Conservation (phyloP, 345 rosid species). For the Citrus trifoliata region DNA sequence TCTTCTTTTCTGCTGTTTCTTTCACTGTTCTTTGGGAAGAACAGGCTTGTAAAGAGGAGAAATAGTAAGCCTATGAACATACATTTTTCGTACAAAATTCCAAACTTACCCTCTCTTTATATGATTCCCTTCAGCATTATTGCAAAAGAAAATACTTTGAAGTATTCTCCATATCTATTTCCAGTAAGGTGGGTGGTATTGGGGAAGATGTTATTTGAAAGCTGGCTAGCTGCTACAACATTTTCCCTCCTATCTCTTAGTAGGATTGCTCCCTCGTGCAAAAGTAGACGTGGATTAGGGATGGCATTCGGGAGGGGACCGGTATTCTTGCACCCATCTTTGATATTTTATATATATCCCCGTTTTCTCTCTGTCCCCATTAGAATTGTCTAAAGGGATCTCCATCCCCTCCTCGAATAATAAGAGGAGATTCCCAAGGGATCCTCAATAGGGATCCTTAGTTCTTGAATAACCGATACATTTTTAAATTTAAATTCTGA, state of each 20-base stretch:
- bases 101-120: constrained; percentile 26
- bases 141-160: constrained; percentile 35
- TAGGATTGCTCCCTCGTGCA: constrained; percentile 14
- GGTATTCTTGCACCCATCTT: rapidly evolving
- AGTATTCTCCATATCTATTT: constrained; percentile 36
- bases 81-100: constrained; percentile 20
- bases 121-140: constrained; percentile 52
- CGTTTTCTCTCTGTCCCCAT: rapidly evolving
- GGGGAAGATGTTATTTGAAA: constrained; percentile 37
- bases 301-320: no score
- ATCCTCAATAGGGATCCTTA: rapidly evolving
- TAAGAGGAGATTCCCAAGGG: no score
- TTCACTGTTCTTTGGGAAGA: constrained; percentile 24
- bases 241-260: constrained; percentile 22
- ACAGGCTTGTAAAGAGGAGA: not conserved
- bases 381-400: no score
- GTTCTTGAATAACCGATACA: rapidly evolving
- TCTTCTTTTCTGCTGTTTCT: constrained; percentile 5
- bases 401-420: no score
- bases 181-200: constrained; percentile 20
- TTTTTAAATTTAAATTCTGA: no score
- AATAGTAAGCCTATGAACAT: constrained; percentile 21
- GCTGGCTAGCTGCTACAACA: constrained; percentile 18
- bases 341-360: no score
- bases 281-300: not conserved